Conservation (phyloP, 768 basidiomycete genomes). For the Fistulinella prunicolor region DNA sequence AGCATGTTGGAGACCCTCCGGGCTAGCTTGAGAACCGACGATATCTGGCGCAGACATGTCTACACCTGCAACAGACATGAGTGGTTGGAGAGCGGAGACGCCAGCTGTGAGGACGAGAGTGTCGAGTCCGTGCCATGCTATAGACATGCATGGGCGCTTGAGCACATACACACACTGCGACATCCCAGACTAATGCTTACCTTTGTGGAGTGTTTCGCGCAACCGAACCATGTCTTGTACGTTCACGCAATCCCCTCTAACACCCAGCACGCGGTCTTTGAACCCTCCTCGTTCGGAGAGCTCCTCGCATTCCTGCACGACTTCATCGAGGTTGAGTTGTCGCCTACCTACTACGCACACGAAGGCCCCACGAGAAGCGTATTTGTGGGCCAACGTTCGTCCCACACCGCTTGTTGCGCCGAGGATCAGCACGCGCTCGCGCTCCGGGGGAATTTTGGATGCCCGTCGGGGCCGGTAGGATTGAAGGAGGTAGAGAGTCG, state of each 20-base stretch:
- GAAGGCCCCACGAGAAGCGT: constrained; percentile 70
- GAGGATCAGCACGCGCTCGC: constrained; percentile 76
- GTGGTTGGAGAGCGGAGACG: constrained; percentile 74
- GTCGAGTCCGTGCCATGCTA: constrained; percentile 82
- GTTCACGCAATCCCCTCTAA: constrained; percentile 61
- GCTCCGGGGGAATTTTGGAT: constrained; percentile 35
- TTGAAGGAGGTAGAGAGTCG: constrained; percentile 17
- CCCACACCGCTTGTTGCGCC: constrained; percentile 88
- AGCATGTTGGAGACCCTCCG: constrained; percentile 57
- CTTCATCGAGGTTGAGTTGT: constrained; percentile 49
- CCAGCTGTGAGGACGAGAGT: constrained; percentile 82
- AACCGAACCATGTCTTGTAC: constrained; percentile 66
- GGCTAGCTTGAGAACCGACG: constrained; percentile 38
- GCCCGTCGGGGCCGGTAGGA: constrained; percentile 28
- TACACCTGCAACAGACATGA: constrained; percentile 68
- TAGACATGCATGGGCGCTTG: neutral
- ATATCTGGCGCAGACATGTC: constrained; percentile 31
- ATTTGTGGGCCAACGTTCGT: constrained; percentile 61
- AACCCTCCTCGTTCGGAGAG: constrained; percentile 17
- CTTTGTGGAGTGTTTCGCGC: constrained; percentile 47
- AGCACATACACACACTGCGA: neutral
- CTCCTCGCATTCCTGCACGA: constrained; percentile 55
- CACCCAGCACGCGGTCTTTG: constrained; percentile 41
- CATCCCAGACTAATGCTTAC: constrained; percentile 33
- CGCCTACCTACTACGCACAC: constrained; percentile 76